Base-by-base conservation (phyloP, 2,329 filamentous ascomycete genomes). In the Tolypocladium paradoxum region DNA sequence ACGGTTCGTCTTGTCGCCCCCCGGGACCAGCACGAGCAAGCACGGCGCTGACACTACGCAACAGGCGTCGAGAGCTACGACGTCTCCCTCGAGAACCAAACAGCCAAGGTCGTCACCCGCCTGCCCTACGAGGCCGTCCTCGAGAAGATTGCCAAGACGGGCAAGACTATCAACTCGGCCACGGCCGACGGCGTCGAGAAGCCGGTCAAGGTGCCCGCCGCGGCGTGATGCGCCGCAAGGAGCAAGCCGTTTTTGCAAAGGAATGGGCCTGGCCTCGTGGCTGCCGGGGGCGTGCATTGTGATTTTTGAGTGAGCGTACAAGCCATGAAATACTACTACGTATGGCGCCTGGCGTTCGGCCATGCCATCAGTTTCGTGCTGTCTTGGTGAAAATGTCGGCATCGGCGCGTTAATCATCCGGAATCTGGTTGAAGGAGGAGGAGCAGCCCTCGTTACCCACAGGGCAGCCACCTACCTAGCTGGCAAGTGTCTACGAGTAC, bases 111-210 rank as follows among this genome's bases (percentile, higher is more conserved):
- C 61, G 76, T 86, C 61, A 83, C 90, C 58, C 76, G 72, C 53
- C 78, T 95, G 57, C 76, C 81, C 54, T 96, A 92, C 75, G 83
- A 89, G 60, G 88, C 83, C 49, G 88, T 96, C 55, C 82, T 95
- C 56, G 78, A 81, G 67, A 95, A 88, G 69, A 96, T 96, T 70
- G 84, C 87, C 79, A 96, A 96, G 83, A 96, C 91, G 14, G 91
- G 91, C 65, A 96, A 96, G 82, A 87, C 86, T 65, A 84, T 96
- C 68, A 95, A 87, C 72, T 83, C 78, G 31, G 87, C 79, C 61
- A 81, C 83, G 75, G 85, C 79, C 27, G 86, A 91, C 66, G 87
- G 87, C 52, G 76, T 79, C 55, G 66, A 68, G 54, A 72, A 73
- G 68, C 77, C 76, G 56, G 68, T 82, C 56, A 75, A 75, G 63